A percentile compares a stretch with the other conserved stretches of the same genome.
These are phyloP conservation scores for Aspergillus kassunensis DNA, from an alignment of 495 filamentous ascomycete species.

Conservation along the genomic window DNA sequence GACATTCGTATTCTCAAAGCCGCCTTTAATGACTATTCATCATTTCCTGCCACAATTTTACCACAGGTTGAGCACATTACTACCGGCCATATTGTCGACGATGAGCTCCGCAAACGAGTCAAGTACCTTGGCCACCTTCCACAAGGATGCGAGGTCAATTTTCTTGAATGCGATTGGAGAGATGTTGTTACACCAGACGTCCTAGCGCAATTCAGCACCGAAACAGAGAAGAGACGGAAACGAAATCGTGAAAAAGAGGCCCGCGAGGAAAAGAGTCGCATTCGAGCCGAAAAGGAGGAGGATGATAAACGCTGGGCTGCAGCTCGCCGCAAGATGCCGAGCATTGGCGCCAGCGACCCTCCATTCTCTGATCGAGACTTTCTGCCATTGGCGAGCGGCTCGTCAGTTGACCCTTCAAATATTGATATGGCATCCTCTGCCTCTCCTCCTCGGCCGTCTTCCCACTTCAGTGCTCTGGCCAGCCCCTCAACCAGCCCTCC, in stretches of 20 bases:
- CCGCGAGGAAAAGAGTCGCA: constrained; percentile 84
- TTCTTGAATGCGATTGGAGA: constrained; percentile 96
- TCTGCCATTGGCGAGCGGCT: constrained; percentile 54
- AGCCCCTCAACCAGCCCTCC: constrained; percentile 76
- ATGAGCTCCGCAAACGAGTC: constrained; percentile 76
- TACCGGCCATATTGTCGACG: constrained; percentile 86
- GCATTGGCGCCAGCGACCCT: constrained; percentile 35
- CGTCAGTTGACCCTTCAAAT: constrained; percentile 31
- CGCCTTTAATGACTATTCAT: constrained; percentile 77
- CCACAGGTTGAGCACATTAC: constrained; percentile 90
- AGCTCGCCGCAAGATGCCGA: constrained; percentile 45
- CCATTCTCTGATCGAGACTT: constrained; percentile 57
- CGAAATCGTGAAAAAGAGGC: constrained; percentile 81
- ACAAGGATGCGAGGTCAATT: constrained; percentile 87
- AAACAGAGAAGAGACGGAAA: constrained; percentile 76
- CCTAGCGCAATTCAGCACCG: constrained; percentile 64
- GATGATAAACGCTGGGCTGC: constrained; percentile 59
- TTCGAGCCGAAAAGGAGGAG: constrained; percentile 82
- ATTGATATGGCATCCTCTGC: constrained; percentile 44
- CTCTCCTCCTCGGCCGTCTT: constrained; percentile 54
- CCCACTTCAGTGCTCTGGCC: constrained; percentile 58
- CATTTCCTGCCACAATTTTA: constrained; percentile 85
- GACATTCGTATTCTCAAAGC: constrained; percentile 94
- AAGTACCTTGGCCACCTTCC: constrained; percentile 93
- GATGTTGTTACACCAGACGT: constrained; percentile 77